A percentile compares a stretch with the other conserved stretches of the same genome.
Conservation (phyloP, 352 stramenopile species). For the Phytophthora sansomeana region DNA sequence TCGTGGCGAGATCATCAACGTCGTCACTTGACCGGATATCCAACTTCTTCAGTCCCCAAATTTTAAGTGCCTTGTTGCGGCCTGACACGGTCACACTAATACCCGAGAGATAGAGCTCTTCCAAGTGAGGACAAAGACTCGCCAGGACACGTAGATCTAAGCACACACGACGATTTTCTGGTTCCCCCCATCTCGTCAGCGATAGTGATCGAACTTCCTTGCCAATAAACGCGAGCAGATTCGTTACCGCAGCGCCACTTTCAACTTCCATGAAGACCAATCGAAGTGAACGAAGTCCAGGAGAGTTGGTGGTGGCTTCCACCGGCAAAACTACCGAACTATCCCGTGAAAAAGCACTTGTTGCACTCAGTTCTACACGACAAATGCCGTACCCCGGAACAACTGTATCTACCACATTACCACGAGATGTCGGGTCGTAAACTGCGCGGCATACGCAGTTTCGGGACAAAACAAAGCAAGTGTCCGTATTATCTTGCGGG, state of each 20-base stretch:
- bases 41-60: background rate
- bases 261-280: background rate
- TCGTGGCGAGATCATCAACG: too few relatives aligned
- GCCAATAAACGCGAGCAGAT: background rate
- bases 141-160: background rate
- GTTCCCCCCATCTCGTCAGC: background rate
- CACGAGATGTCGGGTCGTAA: too few relatives aligned
- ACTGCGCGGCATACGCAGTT: too few relatives aligned
- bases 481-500: too few relatives aligned
- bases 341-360: background rate
- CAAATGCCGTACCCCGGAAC: background rate
- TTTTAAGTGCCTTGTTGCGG: background rate
- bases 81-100: background rate
- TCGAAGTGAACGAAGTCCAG: background rate
- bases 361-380: background rate
- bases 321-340: background rate
- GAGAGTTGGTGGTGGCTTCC: background rate
- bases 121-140: background rate
- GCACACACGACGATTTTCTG: background rate
- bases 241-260: background rate
- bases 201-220: background rate
- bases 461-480: too few relatives aligned
- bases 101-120: background rate
- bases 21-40: too few relatives aligned
- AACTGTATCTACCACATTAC: too few relatives aligned